Conservation (phyloP, 306 rosid species). For the Parietaria judaica region DNA sequence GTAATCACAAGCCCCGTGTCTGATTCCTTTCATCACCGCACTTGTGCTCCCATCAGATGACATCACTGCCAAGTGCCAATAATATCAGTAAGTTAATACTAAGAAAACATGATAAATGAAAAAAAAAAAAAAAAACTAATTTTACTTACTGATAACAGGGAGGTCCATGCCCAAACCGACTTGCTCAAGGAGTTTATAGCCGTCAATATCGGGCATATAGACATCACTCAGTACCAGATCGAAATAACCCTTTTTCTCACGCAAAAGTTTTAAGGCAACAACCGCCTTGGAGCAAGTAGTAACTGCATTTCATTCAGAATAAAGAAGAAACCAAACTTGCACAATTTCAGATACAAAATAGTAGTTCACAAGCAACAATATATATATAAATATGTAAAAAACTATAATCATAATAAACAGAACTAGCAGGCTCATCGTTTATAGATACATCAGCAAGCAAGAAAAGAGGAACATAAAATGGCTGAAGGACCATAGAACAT, state of each 20-base stretch:
- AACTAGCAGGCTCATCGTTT: neutral
- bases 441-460: neutral
- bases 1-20: constrained; percentile 56
- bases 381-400: too few relatives aligned
- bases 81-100: constrained; percentile 13
- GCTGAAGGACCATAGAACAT: too few relatives aligned
- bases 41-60: constrained; percentile 38
- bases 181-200: constrained; percentile 37
- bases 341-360: neutral
- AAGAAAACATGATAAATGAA: constrained; percentile 2
- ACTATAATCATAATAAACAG: too few relatives aligned
- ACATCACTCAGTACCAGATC: constrained; percentile 58
- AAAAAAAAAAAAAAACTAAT: constrained; percentile 1
- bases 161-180: constrained; percentile 53
- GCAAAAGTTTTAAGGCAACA: constrained; percentile 40
- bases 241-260: constrained; percentile 31
- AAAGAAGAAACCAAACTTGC: neutral
- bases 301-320: constrained; percentile 29
- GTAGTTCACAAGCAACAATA: neutral
- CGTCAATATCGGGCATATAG: constrained; percentile 59
- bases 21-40: constrained; percentile 32
- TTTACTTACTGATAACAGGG: constrained; percentile 54
- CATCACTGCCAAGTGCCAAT: constrained; percentile 69
- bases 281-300: constrained; percentile 27
- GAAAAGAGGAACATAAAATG: too few relatives aligned